These are phyloP conservation scores for Ulvella scutata DNA, from an alignment of 139 green algal genomes.

Conservation along the genomic window DNA sequence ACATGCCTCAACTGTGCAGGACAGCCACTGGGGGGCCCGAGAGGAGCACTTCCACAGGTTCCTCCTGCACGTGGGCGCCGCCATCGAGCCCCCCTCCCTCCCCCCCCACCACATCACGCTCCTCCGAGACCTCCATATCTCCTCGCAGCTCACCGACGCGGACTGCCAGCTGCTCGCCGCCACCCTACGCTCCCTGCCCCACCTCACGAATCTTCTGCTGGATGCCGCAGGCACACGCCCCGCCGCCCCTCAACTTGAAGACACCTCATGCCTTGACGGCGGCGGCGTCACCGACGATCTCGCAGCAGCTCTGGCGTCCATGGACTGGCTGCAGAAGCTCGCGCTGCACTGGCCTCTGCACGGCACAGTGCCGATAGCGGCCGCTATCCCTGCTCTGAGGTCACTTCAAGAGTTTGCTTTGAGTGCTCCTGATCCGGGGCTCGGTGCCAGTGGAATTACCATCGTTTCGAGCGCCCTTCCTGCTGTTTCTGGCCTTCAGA, in stretches of 20 bases:
- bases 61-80: too few species aligned
- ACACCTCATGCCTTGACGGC: too few species aligned
- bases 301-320: neutral
- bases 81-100: too few species aligned
- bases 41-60: too few species aligned
- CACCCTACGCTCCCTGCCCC: neutral
- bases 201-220: neutral
- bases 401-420: neutral
- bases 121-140: neutral
- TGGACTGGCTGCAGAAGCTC: slow-evolving; percentile 1
- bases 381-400: neutral
- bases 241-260: too few species aligned
- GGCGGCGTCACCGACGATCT: too few species aligned
- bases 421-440: too few species aligned
- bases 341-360: neutral
- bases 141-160: neutral
- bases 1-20: too few species aligned
- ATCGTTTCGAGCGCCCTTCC: neutral
- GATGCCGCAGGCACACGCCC: neutral
- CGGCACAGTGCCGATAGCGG: neutral
- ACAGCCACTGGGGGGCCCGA: too few species aligned
- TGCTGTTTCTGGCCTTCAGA: neutral
- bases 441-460: neutral
- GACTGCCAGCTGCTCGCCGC: neutral
- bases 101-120: neutral